Evolutionary conservation across 2,329 filamentous ascomycete genomes (phyloP), one percentile per base, ranked within the genome.

Genomic region (Aureobasidium sp.): DNA sequence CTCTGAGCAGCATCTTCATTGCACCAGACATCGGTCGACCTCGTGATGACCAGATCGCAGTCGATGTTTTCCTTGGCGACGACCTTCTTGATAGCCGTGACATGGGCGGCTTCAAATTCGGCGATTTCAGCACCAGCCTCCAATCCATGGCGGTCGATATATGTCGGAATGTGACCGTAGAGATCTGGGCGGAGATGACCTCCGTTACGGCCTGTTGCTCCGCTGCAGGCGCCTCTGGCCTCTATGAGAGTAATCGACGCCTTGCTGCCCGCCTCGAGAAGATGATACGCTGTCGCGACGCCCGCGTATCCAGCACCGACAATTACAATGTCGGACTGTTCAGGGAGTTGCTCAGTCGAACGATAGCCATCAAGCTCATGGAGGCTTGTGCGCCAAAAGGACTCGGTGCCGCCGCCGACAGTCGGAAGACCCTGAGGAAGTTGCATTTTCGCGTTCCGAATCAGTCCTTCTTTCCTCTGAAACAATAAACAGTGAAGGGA

Each of bases 251-350:
- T 77, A 8, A 90, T 80, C 14, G 73, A 78, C 64, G 51, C 79
- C 74, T 5, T 79, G 76, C 47, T 74, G 17, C n/a, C 42, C 3
- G 68, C 44, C 72, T 55, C 56, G 67, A 66, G 71, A 64, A 68
- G 76, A 62, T 68, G 66, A 42, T 67, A 62, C 11, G 66, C 65
- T 3, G 59, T 65, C n/a, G 22, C 68, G 66, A n/a, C 76, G 20
- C 88, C 88, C 2, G 87, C 86, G 68, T 90, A 88, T 31, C 88
- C 88, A 68, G 84, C 88, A 45, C 88, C 88, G 2, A 91, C 78
- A 29, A 91, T 80, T 8, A 90, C 81, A 17, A 89, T 79, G 70
- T 90, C 87, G 0, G 84, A 84, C 51, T 78, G 73, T 1, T 72
- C 67, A 2, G 88, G 88, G 22, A 91, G 76, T 7, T 82, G 74